Percentiles rank a stretch among this genome's conserved stretches.
These are phyloP conservation scores for Schizophyllum commune DNA, from an alignment of 1,284 basidiomycete species.

Conservation along the genomic window DNA sequence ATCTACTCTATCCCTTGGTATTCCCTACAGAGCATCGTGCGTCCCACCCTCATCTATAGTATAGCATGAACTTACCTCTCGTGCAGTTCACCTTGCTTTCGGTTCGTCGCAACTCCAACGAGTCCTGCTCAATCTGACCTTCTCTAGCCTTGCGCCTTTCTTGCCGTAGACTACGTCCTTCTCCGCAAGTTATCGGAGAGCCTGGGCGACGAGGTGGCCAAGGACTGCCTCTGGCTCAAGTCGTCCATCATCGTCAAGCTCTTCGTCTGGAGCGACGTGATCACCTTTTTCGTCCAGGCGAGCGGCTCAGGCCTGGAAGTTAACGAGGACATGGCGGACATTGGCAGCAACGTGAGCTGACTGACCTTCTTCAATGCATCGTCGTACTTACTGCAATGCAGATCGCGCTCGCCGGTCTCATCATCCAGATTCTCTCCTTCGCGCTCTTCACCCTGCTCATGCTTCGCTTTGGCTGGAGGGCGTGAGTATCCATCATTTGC, in stretches of 20 bases:
- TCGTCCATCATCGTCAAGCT: slow-evolving; percentile 6
- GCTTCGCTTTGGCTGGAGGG: slow-evolving; percentile 1
- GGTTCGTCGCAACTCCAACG: background rate
- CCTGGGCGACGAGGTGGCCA: slow-evolving; percentile 5
- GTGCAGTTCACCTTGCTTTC: slow-evolving; percentile 11
- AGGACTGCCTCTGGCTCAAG: slow-evolving; percentile 6
- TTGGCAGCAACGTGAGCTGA: slow-evolving; percentile 3
- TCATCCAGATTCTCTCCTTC: slow-evolving; percentile 5
- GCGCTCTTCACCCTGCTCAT: slow-evolving; percentile 4
- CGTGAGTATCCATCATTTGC: slow-evolving; percentile 1
- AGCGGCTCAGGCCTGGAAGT: background rate
- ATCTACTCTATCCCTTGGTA: background rate
- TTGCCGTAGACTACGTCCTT: slow-evolving; percentile 10
- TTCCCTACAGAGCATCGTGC: slow-evolving; percentile 4
- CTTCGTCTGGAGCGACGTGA: slow-evolving; percentile 8
- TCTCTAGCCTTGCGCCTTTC: slow-evolving; percentile 7
- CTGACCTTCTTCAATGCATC: no score
- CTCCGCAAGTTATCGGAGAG: slow-evolving; percentile 5
- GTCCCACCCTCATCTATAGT: background rate
- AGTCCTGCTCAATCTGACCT: background rate
- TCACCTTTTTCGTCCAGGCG: slow-evolving; percentile 5
- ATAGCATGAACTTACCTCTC: background rate
- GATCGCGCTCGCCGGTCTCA: slow-evolving; percentile 3
- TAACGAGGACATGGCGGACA: background rate
- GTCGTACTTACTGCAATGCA: no score